phyloP scores from a whole-genome alignment of 805 yeast species.

The Candida insectorum region DNA sequence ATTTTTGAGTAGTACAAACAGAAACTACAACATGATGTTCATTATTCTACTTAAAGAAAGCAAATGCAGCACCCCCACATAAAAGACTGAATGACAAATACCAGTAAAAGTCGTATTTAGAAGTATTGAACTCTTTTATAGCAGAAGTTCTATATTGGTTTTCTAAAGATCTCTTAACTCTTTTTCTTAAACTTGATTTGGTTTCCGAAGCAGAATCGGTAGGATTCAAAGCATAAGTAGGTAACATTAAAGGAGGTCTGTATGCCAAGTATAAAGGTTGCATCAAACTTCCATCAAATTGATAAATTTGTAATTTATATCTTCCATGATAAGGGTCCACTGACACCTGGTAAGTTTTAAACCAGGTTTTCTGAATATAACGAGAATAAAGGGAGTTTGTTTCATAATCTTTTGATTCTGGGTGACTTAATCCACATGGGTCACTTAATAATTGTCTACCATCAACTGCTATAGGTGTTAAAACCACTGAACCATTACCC shows the following conservation, averaged over 20 bases:
- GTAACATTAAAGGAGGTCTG: conserved; percentile 94
- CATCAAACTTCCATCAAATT: conserved; percentile 73
- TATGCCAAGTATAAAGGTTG: conserved; percentile 92
- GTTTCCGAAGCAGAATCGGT: conserved; percentile 47
- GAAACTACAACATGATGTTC: too few species aligned
- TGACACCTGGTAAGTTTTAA: conserved; percentile 52
- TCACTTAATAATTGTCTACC: conserved; percentile 88
- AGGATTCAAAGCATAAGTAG: conserved; percentile 88
- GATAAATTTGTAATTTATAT: conserved; percentile 67
- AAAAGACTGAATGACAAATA: conserved; percentile 49
- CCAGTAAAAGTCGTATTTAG: conserved; percentile 49
- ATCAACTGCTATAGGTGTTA: conserved; percentile 79
- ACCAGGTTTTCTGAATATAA: conserved; percentile 65
- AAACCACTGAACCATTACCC: conserved; percentile 61
- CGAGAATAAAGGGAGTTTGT: conserved; percentile 58
- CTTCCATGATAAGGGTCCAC: conserved; percentile 84
- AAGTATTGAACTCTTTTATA: conserved; percentile 36
- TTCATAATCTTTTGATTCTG: conserved; percentile 9
- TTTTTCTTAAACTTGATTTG: conserved; percentile 30
- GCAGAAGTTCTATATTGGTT: conserved; percentile 81
- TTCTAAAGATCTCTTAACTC: conserved; percentile 71
- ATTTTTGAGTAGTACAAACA: too few species aligned
- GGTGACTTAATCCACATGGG: conserved; percentile 64
- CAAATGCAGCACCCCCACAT: conserved; percentile 36
- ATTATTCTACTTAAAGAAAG: conserved; percentile 22